phyloP scores from a whole-genome alignment of 371 early-diverging fungal species.

The Mucor racemosus region DNA sequence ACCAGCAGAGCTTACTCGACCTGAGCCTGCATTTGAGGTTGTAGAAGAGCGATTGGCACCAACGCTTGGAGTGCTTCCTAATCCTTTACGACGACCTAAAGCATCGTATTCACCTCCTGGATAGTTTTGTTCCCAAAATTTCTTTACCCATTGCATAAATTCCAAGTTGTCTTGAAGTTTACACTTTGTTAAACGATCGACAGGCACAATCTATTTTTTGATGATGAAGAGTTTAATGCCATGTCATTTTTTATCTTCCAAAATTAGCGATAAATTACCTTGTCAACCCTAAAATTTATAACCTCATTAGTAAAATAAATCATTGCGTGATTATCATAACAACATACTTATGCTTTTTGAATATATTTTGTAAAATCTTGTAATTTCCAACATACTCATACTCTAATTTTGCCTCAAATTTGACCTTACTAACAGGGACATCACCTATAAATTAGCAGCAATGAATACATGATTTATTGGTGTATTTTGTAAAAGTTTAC shows the following conservation, averaged over 20 bases:
- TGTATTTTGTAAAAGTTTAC: conserved; percentile 32
- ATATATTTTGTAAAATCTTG: conserved; percentile 86
- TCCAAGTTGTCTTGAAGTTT: conserved; percentile 97
- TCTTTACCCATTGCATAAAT: conserved; percentile 94
- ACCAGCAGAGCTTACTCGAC: conserved; percentile 22
- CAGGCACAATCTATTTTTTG: conserved; percentile 69
- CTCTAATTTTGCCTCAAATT: conserved; percentile 90
- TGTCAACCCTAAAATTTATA: conserved; percentile 21
- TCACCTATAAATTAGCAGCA: conserved; percentile 45
- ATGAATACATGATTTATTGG: neutral
- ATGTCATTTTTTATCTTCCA: neutral
- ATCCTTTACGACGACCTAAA: conserved; percentile 71
- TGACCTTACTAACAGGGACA: conserved; percentile 83
- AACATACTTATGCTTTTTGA: conserved; percentile 78
- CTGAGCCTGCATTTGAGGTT: conserved; percentile 6
- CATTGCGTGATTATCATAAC: neutral
- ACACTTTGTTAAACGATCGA: conserved; percentile 87
- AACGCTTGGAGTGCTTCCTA: conserved; percentile 17
- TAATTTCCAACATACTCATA: conserved; percentile 92
- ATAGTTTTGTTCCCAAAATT: conserved; percentile 83
- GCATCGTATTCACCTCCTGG: conserved; percentile 90
- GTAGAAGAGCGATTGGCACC: conserved; percentile 24
- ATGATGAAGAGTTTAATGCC: no score
- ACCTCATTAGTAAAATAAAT: neutral
- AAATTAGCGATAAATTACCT: conserved; percentile 15